These are phyloP conservation scores for Acidiella bohemica DNA, from an alignment of 495 filamentous ascomycete species.

Conservation along the genomic window DNA sequence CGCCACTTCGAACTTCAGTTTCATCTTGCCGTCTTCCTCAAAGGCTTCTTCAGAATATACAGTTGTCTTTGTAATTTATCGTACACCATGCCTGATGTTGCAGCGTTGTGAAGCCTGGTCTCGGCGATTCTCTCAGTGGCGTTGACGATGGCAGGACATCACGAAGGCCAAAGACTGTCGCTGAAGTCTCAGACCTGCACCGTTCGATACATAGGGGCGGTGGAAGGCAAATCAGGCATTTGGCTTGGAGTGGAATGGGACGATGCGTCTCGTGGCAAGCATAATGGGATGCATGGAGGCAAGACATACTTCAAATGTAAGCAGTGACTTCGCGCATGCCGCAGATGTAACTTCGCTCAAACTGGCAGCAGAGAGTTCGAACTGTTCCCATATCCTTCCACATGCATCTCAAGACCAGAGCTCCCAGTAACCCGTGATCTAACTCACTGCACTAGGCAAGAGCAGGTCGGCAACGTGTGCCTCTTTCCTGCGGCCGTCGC, in stretches of 20 bases:
- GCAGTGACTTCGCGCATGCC: too few species aligned
- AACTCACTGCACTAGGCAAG: too few species aligned
- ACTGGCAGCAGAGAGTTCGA: too few species aligned
- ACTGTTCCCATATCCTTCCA: too few species aligned
- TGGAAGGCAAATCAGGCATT: conserved; percentile 59
- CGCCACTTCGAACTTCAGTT: too few species aligned
- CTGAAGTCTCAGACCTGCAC: conserved; percentile 66
- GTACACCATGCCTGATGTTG: too few species aligned
- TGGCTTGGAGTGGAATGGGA: conserved; percentile 99
- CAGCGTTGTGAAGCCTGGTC: too few species aligned
- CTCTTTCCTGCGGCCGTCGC: conserved; percentile 73
- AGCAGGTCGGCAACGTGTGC: conserved; percentile 55
- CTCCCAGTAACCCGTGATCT: too few species aligned
- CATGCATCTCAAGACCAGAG: too few species aligned
- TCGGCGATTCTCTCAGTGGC: too few species aligned
- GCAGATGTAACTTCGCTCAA: too few species aligned
- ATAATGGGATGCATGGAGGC: conserved; percentile 69
- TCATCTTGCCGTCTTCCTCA: not conserved
- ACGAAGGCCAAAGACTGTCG: conserved; percentile 59
- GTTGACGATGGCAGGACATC: conserved; percentile 7
- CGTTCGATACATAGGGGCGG: conserved; percentile 64
- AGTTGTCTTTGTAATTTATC: too few species aligned
- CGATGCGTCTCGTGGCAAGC: conserved; percentile 69
- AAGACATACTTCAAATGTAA: conserved; percentile 76
- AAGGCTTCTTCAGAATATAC: not conserved